Evolutionary conservation across 352 stramenopile genomes (phyloP).

Genomic region (Elongisporangium prolatum): DNA sequence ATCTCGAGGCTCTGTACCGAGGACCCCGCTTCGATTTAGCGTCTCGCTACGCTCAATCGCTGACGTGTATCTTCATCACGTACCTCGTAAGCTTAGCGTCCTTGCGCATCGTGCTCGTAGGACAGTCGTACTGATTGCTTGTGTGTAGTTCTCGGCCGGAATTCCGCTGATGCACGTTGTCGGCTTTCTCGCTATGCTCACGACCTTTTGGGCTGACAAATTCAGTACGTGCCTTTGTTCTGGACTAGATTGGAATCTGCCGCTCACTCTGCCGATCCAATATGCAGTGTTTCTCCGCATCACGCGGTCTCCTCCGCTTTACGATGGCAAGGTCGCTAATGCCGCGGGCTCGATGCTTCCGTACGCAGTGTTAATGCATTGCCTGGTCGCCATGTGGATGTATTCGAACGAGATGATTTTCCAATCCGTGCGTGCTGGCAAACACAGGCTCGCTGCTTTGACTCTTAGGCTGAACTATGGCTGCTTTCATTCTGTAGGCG

Average conservation of each 20-base stretch:
- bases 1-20: conserved; percentile 70
- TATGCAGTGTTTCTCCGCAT: conserved; percentile 62
- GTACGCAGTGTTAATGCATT: conserved; percentile 73
- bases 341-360: conserved; percentile 57
- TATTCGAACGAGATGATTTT: conserved; percentile 86
- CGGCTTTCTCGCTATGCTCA: conserved; percentile 62
- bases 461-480: background rate
- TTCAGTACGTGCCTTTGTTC: conserved; percentile 48
- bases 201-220: conserved; percentile 86
- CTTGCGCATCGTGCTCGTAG: background rate
- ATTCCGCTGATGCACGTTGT: conserved; percentile 79
- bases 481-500: background rate
- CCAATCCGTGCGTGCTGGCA: conserved; percentile 24
- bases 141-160: conserved; percentile 62
- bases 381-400: conserved; percentile 79
- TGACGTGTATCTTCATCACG: conserved; percentile 79
- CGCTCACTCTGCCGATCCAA: background rate
- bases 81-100: conserved; percentile 42
- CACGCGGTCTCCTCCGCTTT: conserved; percentile 57
- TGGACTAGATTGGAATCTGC: background rate
- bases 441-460: background rate
- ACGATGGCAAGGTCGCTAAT: conserved; percentile 61
- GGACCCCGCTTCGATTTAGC: conserved; percentile 78
- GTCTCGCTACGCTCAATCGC: conserved; percentile 62
- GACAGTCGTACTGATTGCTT: background rate